Percentiles rank a stretch among this genome's conserved stretches.
These are phyloP conservation scores for Lentithecium fluviatile DNA, from an alignment of 495 filamentous ascomycete species.

Conservation along the genomic window DNA sequence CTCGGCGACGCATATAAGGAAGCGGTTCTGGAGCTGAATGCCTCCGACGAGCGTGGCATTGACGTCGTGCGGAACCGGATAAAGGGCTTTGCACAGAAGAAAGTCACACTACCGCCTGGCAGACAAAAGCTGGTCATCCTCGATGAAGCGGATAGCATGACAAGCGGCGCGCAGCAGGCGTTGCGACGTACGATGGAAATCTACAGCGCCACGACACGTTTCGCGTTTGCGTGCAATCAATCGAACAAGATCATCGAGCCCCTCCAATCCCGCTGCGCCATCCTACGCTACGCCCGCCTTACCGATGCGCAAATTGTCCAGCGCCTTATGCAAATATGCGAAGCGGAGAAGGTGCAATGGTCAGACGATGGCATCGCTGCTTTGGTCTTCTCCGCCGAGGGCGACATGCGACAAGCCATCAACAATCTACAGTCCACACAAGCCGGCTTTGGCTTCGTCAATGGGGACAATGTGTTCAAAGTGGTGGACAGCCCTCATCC, in stretches of 20 bases:
- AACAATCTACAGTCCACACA: constrained; percentile 96
- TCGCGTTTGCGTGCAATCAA: constrained; percentile 98
- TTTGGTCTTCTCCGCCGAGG: constrained; percentile 93
- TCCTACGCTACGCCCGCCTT: constrained; percentile 88
- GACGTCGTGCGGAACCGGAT: constrained; percentile 98
- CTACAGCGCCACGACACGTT: constrained; percentile 92
- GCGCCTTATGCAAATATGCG: constrained; percentile 84
- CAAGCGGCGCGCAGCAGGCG: constrained; percentile 91
- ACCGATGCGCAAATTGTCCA: constrained; percentile 91
- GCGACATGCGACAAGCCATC: constrained; percentile 98
- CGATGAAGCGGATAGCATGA: constrained; percentile 97
- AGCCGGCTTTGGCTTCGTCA: constrained; percentile 97
- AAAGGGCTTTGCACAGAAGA: constrained; percentile 99
- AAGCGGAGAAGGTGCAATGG: constrained; percentile 73
- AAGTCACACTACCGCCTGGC: constrained; percentile 88
- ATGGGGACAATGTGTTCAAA: constrained; percentile 95
- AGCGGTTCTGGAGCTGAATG: constrained; percentile 93
- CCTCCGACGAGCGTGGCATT: constrained; percentile 96
- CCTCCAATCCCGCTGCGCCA: constrained; percentile 92
- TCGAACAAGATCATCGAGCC: constrained; percentile 99
- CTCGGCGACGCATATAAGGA: constrained; percentile 96
- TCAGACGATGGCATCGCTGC: constrained; percentile 94
- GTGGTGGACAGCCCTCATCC: constrained; percentile 97
- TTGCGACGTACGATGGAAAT: constrained; percentile 98
- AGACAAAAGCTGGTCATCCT: constrained; percentile 96